These are phyloP conservation scores for Pseudogymnoascus destructans DNA, from an alignment of 2,329 filamentous ascomycete genomes.

Conservation along the genomic window DNA sequence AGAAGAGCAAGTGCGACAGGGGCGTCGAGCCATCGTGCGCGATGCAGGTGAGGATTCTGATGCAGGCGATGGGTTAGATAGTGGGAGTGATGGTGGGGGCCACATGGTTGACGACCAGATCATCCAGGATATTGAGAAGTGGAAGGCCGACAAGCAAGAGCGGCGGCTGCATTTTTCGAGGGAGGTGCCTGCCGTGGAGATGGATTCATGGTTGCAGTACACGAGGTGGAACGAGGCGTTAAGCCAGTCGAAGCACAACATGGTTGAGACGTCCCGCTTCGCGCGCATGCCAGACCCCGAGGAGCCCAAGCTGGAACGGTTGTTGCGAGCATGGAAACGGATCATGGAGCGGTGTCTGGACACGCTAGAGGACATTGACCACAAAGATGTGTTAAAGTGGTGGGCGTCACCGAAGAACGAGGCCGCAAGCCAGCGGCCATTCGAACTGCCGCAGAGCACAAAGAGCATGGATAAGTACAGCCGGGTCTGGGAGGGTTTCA, in stretches of 20 bases:
- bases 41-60: background rate
- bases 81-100: background rate
- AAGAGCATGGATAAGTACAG: background rate
- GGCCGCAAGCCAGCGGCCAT: background rate
- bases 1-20: background rate
- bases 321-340: background rate
- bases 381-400: conserved; percentile 1
- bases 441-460: background rate
- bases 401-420: background rate
- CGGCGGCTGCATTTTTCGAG: background rate
- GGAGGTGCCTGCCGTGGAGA: background rate
- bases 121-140: background rate
- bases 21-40: background rate
- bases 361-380: background rate
- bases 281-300: background rate
- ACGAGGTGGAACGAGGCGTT: background rate
- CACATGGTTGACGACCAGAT: background rate
- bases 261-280: background rate
- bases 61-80: background rate
- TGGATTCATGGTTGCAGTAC: background rate
- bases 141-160: background rate
- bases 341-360: background rate
- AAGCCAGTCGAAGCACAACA: background rate
- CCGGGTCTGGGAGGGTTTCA: background rate
- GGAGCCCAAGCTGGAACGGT: background rate